phyloP scores from a whole-genome alignment of 1,284 basidiomycete genomes.

The Moesziomyces sp. region DNA sequence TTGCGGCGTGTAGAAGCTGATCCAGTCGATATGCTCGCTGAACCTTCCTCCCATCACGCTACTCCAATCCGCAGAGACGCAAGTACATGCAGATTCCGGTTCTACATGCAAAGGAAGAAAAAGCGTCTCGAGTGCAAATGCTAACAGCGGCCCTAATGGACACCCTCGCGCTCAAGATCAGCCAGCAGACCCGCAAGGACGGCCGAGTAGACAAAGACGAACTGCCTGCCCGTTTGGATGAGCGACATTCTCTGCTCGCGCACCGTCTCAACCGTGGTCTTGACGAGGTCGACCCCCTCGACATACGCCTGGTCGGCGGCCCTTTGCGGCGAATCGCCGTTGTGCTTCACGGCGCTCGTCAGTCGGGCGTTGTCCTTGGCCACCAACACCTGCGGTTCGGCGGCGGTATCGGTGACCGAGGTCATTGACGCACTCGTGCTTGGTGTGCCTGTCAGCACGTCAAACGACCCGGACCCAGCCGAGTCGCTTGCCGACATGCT shows the following conservation, averaged over 20 bases:
- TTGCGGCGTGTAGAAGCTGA: no score
- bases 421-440: constrained; percentile 14
- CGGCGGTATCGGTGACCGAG: constrained; percentile 7
- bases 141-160: constrained; percentile 2
- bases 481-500: constrained; percentile 33
- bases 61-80: no score
- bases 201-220: constrained; percentile 63
- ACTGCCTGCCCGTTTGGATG: constrained; percentile 65
- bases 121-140: no score
- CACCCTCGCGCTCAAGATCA: constrained; percentile 34
- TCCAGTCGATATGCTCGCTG: no score
- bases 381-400: constrained; percentile 3
- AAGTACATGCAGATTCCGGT: no score
- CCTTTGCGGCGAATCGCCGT: not conserved
- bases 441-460: constrained; percentile 5
- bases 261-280: constrained; percentile 35
- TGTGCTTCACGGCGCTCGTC: not conserved
- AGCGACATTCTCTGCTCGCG: constrained; percentile 66
- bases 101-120: not conserved
- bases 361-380: constrained; percentile 5
- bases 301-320: constrained; percentile 22
- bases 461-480: constrained; percentile 1
- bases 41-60: no score
- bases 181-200: constrained; percentile 55
- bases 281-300: constrained; percentile 43